These are phyloP conservation scores for Globisporangium emineosum DNA, from an alignment of 352 stramenopile genomes.

Conservation along the genomic window DNA sequence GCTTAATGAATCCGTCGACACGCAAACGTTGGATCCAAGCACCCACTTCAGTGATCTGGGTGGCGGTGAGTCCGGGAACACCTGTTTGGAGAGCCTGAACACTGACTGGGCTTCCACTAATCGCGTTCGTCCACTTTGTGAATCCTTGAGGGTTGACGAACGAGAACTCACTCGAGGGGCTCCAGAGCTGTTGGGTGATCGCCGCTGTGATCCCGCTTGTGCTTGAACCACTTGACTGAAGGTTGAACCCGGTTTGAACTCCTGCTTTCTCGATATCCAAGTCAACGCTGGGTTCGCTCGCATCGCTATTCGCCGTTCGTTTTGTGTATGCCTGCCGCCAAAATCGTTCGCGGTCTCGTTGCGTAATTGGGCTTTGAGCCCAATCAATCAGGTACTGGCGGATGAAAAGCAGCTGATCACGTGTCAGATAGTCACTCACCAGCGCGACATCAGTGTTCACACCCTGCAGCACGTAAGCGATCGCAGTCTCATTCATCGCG, in stretches of 20 bases:
- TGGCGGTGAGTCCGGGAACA: slow-evolving; percentile 25
- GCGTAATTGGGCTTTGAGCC: slow-evolving; percentile 34
- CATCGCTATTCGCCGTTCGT: slow-evolving; percentile 39
- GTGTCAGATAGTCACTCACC: slow-evolving; percentile 48
- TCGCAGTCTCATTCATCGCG: slow-evolving; percentile 54
- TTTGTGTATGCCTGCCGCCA: slow-evolving; percentile 47
- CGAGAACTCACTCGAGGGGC: slow-evolving; percentile 28
- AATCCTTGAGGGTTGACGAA: slow-evolving; percentile 51
- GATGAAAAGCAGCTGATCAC: slow-evolving; percentile 48
- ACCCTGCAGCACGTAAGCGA: slow-evolving; percentile 43
- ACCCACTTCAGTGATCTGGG: slow-evolving; percentile 34
- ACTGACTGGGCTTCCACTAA: slow-evolving; percentile 13
- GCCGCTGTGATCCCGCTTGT: slow-evolving; percentile 31
- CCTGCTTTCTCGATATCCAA: slow-evolving; percentile 46
- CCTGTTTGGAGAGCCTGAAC: slow-evolving; percentile 19
- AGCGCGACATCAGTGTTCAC: slow-evolving; percentile 67
- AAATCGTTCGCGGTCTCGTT: slow-evolving; percentile 60
- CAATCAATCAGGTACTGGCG: slow-evolving; percentile 60
- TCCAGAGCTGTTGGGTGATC: slow-evolving; percentile 47
- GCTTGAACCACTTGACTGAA: slow-evolving; percentile 26
- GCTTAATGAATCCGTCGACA: slow-evolving; percentile 38
- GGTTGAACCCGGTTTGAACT: slow-evolving; percentile 53
- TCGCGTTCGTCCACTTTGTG: slow-evolving; percentile 37
- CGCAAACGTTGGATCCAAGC: slow-evolving; percentile 46
- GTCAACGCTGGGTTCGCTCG: slow-evolving; percentile 54